A percentile compares a stretch with the other conserved stretches of the same genome.
Conservation (phyloP, 129 eudicot genomes). For the Centrapalus pauciflorus region DNA sequence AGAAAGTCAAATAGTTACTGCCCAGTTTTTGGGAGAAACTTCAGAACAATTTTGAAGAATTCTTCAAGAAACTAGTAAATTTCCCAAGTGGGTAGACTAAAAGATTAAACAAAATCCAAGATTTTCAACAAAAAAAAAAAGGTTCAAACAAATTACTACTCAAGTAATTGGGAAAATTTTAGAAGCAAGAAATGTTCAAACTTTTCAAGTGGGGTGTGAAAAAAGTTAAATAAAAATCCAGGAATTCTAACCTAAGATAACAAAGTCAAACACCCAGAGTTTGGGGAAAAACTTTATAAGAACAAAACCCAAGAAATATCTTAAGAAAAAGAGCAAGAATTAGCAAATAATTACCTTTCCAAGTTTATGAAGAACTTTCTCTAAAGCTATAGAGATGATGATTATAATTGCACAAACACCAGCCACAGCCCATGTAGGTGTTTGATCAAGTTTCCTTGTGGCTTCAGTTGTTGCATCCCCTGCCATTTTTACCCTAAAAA, state of each 20-base stretch:
- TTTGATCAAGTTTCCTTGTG: constrained; percentile 50
- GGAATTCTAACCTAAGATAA: too few species aligned
- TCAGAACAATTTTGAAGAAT: not conserved
- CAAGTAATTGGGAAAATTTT: not conserved
- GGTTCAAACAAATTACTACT: not conserved
- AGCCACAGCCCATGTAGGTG: constrained; percentile 97
- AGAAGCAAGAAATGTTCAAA: too few species aligned
- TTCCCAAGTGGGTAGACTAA: not conserved
- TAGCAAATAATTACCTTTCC: constrained; percentile 45
- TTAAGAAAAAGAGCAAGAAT: not conserved
- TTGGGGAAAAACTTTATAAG: not conserved
- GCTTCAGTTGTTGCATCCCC: constrained; percentile 28
- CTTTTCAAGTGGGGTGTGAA: too few species aligned
- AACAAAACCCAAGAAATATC: too few species aligned
- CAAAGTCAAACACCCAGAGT: not conserved
- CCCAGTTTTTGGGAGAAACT: not conserved
- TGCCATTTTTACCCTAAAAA: constrained; percentile 30
- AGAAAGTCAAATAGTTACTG: too few species aligned
- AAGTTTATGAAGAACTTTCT: constrained; percentile 50
- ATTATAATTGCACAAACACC: constrained; percentile 84
- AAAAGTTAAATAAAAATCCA: too few species aligned
- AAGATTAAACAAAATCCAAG: not conserved
- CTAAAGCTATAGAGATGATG: constrained; percentile 56
- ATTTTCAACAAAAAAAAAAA: not conserved
- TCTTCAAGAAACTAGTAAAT: not conserved